phyloP scores from a whole-genome alignment of 768 basidiomycete species.

The Termitomyces sp. region DNA sequence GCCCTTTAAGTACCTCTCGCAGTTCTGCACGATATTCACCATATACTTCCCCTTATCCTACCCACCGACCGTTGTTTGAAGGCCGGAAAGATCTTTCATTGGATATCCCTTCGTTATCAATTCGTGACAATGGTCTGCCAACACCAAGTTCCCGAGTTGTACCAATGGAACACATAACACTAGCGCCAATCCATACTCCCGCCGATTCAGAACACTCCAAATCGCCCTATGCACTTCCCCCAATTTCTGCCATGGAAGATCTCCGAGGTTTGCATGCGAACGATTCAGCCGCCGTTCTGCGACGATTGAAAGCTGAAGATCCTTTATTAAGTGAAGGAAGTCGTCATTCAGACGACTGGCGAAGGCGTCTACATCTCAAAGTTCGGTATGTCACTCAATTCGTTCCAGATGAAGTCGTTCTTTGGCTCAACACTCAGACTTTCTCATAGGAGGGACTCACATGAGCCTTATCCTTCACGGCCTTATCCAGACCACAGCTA shows the following conservation, averaged over 20 bases:
- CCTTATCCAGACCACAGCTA: constrained; percentile 11
- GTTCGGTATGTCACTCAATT: constrained; percentile 11
- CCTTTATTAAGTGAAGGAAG: constrained; percentile 22
- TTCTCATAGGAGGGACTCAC: constrained; percentile 1
- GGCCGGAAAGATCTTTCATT: constrained; percentile 21
- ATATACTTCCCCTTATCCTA: constrained; percentile 18
- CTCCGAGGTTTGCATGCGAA: constrained; percentile 43
- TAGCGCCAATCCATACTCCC: constrained; percentile 36
- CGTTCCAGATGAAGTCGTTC: background rate
- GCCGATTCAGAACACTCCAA: constrained; percentile 20
- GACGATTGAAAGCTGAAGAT: constrained; percentile 56
- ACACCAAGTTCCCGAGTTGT: background rate
- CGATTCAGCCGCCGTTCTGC: constrained; percentile 63
- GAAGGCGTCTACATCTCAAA: constrained; percentile 40
- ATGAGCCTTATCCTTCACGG: constrained; percentile 3
- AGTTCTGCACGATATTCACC: constrained; percentile 21
- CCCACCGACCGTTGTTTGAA: constrained; percentile 17
- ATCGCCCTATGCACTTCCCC: constrained; percentile 52
- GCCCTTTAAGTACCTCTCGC: constrained; percentile 6
- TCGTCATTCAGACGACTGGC: constrained; percentile 22
- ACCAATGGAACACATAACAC: constrained; percentile 26
- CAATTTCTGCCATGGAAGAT: constrained; percentile 66
- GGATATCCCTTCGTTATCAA: constrained; percentile 26
- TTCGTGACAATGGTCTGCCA: constrained; percentile 11
- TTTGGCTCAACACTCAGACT: background rate